Base-by-base conservation (phyloP, 2,329 filamentous ascomycete species). In the Calonectria naviculata region DNA sequence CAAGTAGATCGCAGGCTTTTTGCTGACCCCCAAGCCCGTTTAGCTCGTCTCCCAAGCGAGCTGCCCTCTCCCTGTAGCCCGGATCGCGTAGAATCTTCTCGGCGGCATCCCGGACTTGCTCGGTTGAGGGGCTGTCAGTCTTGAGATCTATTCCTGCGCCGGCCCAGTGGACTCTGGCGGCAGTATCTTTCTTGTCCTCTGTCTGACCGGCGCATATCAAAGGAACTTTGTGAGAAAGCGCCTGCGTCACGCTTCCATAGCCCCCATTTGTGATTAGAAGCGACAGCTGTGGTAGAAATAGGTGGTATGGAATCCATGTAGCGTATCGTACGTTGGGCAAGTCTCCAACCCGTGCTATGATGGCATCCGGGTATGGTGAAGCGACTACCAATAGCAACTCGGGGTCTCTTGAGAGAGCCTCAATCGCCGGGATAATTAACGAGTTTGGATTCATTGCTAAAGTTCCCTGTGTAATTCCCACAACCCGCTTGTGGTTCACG, bases 391-490 rank as follows among this genome's bases (percentile, higher is more conserved):
- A 69, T 1, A 83, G 69, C 13, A 82, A 73, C 7, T 72, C 64
- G 5, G 76, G 42, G 26, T 84, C 75, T 2, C 68, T 60, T 3
- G 72, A 74, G 0, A 84, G 78, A 1, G 83, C 83, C 19, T 78
- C 62, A n/a, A 84, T 79, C 7, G 82, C 73, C 0, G 83, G 83
- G n/a, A 84, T 76, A 65, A 84, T 83, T 49, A 84, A 76, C 0
- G 80, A 82, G 0, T 77, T 78, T 4, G 82, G 82, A 24, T 84
- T 76, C 78, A 81, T 82, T 41, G 81, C 81, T 24, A 84, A 67
- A 0, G 83, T 84, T 5, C 83, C 83, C 60, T 84, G 83, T 1
- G 83, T 84, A 24, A 84, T 80, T 24, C 80, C 83, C 5, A 84
- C 73, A 10, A 84, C 78, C 5, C 74, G 74, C 2, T 67, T 70